These are phyloP conservation scores for Terfezia boudieri DNA, from an alignment of 495 filamentous ascomycete species.

Conservation along the genomic window DNA sequence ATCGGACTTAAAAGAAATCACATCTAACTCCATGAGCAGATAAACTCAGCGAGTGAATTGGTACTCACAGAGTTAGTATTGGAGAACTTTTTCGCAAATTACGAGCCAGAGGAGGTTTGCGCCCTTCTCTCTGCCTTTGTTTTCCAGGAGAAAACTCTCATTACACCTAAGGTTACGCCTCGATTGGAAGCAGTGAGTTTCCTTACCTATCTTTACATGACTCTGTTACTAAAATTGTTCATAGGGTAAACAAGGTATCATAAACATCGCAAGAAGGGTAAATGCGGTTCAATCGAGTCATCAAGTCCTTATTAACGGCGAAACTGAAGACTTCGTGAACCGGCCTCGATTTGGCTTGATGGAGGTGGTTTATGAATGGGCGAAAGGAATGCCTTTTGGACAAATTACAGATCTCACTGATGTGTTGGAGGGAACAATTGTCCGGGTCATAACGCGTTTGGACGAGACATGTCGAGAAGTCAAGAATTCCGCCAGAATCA, in stretches of 20 bases:
- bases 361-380: constrained; percentile 98
- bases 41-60: constrained; percentile 94
- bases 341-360: constrained; percentile 75
- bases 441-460: constrained; percentile 70
- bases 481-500: constrained; percentile 86
- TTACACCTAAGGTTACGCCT: constrained; percentile 58
- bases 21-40: constrained; percentile 20
- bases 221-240: neutral
- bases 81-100: constrained; percentile 87
- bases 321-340: constrained; percentile 75
- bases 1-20: neutral
- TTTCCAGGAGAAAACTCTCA: constrained; percentile 94
- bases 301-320: constrained; percentile 72
- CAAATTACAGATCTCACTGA: constrained; percentile 94
- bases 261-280: constrained; percentile 72
- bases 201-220: neutral
- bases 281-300: constrained; percentile 66
- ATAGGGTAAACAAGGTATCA: constrained; percentile 58
- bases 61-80: constrained; percentile 89
- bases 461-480: constrained; percentile 96
- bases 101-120: constrained; percentile 89
- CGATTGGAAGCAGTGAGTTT: constrained; percentile 36
- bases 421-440: constrained; percentile 90
- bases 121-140: constrained; percentile 86
- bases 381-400: constrained; percentile 89